These are phyloP conservation scores for Pythium sp. DNA, from an alignment of 352 stramenopile genomes.

Conservation along the genomic window DNA sequence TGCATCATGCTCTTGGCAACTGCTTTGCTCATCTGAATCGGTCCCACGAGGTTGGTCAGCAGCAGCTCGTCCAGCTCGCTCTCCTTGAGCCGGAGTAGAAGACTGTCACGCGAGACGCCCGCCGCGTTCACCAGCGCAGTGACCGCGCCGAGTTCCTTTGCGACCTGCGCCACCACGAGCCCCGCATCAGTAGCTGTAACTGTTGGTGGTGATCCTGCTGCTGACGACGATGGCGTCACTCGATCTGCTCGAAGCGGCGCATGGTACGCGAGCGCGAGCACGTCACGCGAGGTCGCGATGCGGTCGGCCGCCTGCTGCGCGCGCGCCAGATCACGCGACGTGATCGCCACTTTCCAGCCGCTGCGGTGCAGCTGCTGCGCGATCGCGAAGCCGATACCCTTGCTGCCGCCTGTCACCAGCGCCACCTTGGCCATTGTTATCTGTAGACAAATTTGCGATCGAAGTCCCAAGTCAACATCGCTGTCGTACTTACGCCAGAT, in stretches of 20 bases:
- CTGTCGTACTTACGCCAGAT: not conserved
- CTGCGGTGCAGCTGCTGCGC: conserved; percentile 55
- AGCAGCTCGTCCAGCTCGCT: conserved; percentile 67
- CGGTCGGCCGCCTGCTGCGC: conserved; percentile 45
- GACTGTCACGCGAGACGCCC: conserved; percentile 61
- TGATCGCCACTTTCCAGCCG: conserved; percentile 74
- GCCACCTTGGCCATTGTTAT: conserved; percentile 19
- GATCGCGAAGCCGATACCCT: conserved; percentile 77
- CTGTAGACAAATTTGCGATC: not conserved
- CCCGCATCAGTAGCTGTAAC: conserved; percentile 21
- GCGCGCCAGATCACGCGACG: conserved; percentile 53
- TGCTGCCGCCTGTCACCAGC: conserved; percentile 77
- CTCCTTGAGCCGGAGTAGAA: conserved; percentile 64
- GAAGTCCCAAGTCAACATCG: too few relatives aligned
- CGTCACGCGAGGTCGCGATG: conserved; percentile 29
- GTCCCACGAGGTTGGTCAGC: conserved; percentile 72
- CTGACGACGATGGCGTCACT: not conserved
- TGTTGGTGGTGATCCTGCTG: not conserved
- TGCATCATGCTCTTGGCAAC: conserved; percentile 79
- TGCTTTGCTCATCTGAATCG: conserved; percentile 71
- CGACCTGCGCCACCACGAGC: conserved; percentile 43
- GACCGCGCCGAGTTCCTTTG: conserved; percentile 34
- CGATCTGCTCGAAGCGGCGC: conserved; percentile 29
- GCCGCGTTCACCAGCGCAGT: conserved; percentile 75
- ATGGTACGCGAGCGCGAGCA: conserved; percentile 61